phyloP scores from a whole-genome alignment of 371 early-diverging fungal genomes.

The Lichtheimia corymbifera region DNA sequence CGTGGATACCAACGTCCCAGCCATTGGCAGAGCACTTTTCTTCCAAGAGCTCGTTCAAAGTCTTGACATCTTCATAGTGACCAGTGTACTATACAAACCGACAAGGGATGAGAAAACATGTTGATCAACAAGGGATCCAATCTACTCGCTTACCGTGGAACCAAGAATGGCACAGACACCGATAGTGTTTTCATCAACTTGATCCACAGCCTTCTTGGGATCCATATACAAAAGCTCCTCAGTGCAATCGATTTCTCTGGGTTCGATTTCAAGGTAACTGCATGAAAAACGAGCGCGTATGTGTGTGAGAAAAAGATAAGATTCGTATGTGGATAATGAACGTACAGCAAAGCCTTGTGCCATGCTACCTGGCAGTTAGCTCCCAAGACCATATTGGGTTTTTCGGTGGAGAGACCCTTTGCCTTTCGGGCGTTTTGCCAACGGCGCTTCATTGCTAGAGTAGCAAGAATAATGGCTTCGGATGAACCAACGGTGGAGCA shows the following conservation, averaged over 20 bases:
- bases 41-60: slow-evolving; percentile 62
- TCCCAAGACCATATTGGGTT: slow-evolving; percentile 74
- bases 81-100: slow-evolving; percentile 61
- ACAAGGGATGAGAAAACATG: background rate
- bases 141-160: slow-evolving; percentile 49
- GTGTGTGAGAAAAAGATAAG: background rate
- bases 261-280: slow-evolving; percentile 70
- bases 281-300: background rate
- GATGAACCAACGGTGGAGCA: slow-evolving; percentile 71
- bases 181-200: slow-evolving; percentile 78
- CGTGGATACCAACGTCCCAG: slow-evolving; percentile 70
- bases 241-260: slow-evolving; percentile 54
- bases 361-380: slow-evolving; percentile 71
- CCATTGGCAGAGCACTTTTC: slow-evolving; percentile 55
- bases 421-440: slow-evolving; percentile 62
- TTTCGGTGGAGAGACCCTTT: slow-evolving; percentile 56
- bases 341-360: slow-evolving; percentile 41
- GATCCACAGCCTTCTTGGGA: slow-evolving; percentile 55
- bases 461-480: slow-evolving; percentile 74
- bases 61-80: slow-evolving; percentile 75
- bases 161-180: slow-evolving; percentile 74
- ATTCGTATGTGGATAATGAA: background rate
- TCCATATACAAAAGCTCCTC: slow-evolving; percentile 58
- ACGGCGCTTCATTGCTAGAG: slow-evolving; percentile 71
- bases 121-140: background rate